Percentiles rank a stretch among this genome's conserved stretches.
These are phyloP conservation scores for Digitaria exilis DNA, from an alignment of 202 grass and related monocot species.

Conservation along the genomic window DNA sequence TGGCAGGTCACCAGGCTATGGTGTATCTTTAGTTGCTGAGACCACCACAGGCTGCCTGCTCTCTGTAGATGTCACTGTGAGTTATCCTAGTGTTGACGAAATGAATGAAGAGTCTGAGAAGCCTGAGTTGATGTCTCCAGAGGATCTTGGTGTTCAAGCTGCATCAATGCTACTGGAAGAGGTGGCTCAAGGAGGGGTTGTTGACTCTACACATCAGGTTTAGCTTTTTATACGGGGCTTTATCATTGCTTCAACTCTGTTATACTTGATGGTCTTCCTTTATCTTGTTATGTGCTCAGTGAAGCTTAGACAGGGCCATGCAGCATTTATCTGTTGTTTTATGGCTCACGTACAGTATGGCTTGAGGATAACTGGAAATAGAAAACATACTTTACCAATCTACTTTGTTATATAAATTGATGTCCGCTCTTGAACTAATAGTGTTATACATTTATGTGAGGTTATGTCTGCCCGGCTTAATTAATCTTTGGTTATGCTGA, in stretches of 20 bases:
- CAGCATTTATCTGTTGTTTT: background rate
- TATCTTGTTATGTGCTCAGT: background rate
- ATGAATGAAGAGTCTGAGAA: conserved; percentile 67
- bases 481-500: background rate
- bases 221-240: background rate
- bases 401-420: background rate
- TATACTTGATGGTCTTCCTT: background rate
- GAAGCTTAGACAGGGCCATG: background rate
- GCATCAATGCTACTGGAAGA: conserved; percentile 85
- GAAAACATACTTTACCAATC: background rate
- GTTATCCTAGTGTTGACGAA: conserved; percentile 67
- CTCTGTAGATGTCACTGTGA: conserved; percentile 69
- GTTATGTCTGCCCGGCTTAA: background rate
- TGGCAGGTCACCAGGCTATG: conserved; percentile 89
- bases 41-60: conserved; percentile 89
- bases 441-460: background rate
- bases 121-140: conserved; percentile 68
- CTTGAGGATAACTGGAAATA: background rate
- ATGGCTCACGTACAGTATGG: background rate
- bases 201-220: conserved; percentile 96
- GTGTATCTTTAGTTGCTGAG: conserved; percentile 89
- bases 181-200: conserved; percentile 83
- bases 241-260: background rate
- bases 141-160: conserved; percentile 85
- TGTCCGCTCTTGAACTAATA: background rate